Evolutionary conservation across 495 filamentous ascomycete species (phyloP).

Genomic region (Apodospora peruviana): DNA sequence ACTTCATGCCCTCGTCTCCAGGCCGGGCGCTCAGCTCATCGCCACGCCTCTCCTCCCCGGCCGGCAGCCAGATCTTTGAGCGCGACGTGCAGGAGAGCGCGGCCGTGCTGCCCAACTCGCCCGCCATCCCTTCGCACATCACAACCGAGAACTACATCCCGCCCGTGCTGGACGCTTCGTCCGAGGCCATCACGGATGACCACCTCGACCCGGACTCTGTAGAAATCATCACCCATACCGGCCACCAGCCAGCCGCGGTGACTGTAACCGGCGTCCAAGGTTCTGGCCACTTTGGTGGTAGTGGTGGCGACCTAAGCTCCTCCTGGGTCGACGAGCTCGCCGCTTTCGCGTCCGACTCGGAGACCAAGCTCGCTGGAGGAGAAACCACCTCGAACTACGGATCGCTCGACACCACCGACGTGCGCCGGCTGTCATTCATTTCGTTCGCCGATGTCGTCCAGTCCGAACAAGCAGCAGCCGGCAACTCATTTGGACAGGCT

Average conservation of each 20-base stretch:
- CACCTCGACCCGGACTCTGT: slow-evolving; percentile 72
- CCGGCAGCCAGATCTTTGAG: slow-evolving; percentile 85
- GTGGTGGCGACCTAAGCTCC: slow-evolving; percentile 25
- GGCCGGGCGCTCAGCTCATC: slow-evolving; percentile 50
- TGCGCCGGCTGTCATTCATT: slow-evolving; percentile 84
- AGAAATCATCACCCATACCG: slow-evolving; percentile 78
- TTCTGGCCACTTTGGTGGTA: neutral
- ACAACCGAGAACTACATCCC: slow-evolving; percentile 90
- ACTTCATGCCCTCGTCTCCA: slow-evolving; percentile 45
- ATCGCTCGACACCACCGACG: slow-evolving; percentile 65
- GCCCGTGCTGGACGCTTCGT: slow-evolving; percentile 81
- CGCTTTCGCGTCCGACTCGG: slow-evolving; percentile 37
- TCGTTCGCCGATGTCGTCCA: slow-evolving; percentile 95
- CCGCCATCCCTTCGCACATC: slow-evolving; percentile 82
- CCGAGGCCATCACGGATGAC: slow-evolving; percentile 79
- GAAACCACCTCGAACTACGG: slow-evolving; percentile 65
- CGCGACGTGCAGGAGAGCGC: slow-evolving; percentile 81
- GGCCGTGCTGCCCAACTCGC: slow-evolving; percentile 55
- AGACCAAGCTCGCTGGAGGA: slow-evolving; percentile 13
- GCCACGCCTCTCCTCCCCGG: slow-evolving; percentile 58
- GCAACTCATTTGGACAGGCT: slow-evolving; percentile 8
- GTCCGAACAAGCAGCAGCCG: slow-evolving; percentile 58
- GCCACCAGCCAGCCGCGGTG: slow-evolving; percentile 70
- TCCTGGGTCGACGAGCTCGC: slow-evolving; percentile 52
- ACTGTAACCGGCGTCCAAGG: slow-evolving; percentile 49